phyloP scores from a whole-genome alignment of 2,329 filamentous ascomycete genomes.

The Dothistroma pini region DNA sequence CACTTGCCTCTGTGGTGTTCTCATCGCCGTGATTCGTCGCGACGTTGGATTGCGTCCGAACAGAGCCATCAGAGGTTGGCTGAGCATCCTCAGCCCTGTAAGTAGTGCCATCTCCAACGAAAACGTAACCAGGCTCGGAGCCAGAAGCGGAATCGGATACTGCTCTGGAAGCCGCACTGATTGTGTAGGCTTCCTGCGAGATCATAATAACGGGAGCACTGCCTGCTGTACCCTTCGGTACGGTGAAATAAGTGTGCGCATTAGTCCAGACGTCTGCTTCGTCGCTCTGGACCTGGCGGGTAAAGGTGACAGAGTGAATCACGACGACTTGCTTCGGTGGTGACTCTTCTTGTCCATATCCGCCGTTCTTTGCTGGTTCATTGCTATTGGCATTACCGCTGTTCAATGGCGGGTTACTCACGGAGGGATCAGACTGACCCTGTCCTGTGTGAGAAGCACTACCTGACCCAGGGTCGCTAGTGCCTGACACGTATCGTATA shows the following conservation, averaged over 20 bases:
- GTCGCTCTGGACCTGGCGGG: not conserved
- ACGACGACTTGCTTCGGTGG: not conserved
- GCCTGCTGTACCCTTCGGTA: not conserved
- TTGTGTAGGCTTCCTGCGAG: not conserved
- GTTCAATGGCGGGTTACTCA: not conserved
- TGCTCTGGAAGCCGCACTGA: not conserved
- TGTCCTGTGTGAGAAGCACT: not conserved
- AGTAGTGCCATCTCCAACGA: not conserved
- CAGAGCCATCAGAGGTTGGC: not conserved
- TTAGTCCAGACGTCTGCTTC: not conserved
- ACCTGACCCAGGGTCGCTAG: not conserved
- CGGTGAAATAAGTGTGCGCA: not conserved
- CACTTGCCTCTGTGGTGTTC: not conserved
- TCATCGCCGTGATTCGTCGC: not conserved
- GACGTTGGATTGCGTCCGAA: too few species aligned
- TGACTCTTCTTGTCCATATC: not conserved
- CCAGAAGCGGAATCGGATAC: not conserved
- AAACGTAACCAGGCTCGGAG: not conserved
- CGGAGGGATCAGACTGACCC: not conserved
- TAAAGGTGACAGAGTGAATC: not conserved
- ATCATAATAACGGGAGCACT: not conserved
- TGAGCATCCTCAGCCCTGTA: not conserved
- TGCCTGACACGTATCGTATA: not conserved
- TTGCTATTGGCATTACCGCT: not conserved
- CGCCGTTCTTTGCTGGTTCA: not conserved